These are phyloP conservation scores for Turnera subulata DNA, from an alignment of 345 rosid genomes.

Conservation along the genomic window DNA sequence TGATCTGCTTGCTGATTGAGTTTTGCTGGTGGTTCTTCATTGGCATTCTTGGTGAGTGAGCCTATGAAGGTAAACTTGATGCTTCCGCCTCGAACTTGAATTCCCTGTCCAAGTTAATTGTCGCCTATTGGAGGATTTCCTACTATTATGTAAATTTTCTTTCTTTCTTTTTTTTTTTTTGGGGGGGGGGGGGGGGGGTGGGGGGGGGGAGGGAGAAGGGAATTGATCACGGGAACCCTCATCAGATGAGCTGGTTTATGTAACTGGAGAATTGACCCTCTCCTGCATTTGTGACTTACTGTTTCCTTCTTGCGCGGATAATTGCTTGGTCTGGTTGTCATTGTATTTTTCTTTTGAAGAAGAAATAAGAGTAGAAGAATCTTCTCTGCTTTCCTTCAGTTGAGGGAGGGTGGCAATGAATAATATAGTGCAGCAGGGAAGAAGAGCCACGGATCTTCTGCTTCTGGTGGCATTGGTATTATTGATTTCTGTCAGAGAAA, in stretches of 20 bases:
- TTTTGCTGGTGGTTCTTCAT: constrained; percentile 15
- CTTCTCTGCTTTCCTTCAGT: constrained; percentile 2
- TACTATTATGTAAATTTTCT: too few species aligned
- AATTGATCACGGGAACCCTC: too few species aligned
- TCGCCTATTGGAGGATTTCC: too few species aligned
- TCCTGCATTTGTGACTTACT: not conserved
- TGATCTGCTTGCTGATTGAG: constrained; percentile 28
- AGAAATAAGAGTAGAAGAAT: too few species aligned
- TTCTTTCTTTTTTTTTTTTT: too few species aligned
- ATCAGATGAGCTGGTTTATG: too few species aligned
- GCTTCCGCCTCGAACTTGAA: constrained; percentile 17
- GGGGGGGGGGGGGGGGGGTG: too few species aligned
- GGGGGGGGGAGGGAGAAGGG: too few species aligned
- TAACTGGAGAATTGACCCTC: not conserved
- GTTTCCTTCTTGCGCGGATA: not conserved
- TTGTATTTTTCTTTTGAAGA: constrained; percentile 14
- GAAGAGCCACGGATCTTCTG: constrained; percentile 17
- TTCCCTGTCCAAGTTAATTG: constrained; percentile 14
- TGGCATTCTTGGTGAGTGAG: constrained; percentile 5
- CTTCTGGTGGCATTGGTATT: constrained; percentile 30
- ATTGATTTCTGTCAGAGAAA: constrained; percentile 22
- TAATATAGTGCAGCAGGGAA: constrained; percentile 36
- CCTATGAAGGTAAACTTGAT: constrained; percentile 28
- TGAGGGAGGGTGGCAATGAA: constrained; percentile 22
- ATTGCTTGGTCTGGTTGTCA: not conserved